Evolutionary conservation across 2,329 filamentous ascomycete genomes (phyloP).

Genomic region (Venturia effusa): DNA sequence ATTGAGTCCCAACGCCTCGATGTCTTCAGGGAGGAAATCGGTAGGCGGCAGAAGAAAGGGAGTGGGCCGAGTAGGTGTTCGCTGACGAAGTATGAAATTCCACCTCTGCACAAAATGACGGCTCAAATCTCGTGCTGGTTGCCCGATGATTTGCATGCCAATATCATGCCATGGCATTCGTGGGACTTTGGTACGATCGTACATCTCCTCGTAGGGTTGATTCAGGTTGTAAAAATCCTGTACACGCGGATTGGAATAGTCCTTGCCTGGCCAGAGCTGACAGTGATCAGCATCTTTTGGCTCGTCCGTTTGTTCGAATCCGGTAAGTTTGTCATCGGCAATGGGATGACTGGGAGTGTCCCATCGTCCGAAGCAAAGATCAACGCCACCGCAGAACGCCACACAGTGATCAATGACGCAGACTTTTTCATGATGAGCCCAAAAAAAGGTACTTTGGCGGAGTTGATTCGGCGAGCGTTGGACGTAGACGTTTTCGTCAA

Average conservation of each 20-base stretch:
- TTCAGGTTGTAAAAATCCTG: slow-evolving; percentile 90
- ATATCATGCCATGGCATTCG: slow-evolving; percentile 99
- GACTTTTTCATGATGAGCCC: slow-evolving; percentile 98
- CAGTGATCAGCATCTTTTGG: slow-evolving; percentile 89
- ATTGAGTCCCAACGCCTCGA: slow-evolving; percentile 77
- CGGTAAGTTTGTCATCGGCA: slow-evolving; percentile 87
- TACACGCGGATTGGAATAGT: slow-evolving; percentile 93
- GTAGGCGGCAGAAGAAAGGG: slow-evolving; percentile 89
- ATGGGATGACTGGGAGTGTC: slow-evolving; percentile 89
- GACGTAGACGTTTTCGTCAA: slow-evolving; percentile 85
- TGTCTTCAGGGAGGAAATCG: slow-evolving; percentile 75
- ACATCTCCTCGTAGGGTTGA: slow-evolving; percentile 98
- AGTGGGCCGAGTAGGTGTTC: slow-evolving; percentile 85
- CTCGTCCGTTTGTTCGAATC: slow-evolving; percentile 67
- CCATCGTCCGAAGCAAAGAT: slow-evolving; percentile 95
- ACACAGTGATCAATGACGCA: slow-evolving; percentile 93
- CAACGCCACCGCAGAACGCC: slow-evolving; percentile 89
- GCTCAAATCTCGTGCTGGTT: slow-evolving; percentile 86
- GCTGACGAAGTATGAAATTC: slow-evolving; percentile 90
- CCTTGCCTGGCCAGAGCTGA: slow-evolving; percentile 93
- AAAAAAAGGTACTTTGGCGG: slow-evolving; percentile 98
- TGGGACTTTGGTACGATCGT: slow-evolving; percentile 76
- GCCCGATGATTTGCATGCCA: slow-evolving; percentile 92
- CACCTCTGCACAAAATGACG: slow-evolving; percentile 95
- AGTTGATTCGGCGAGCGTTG: slow-evolving; percentile 95